Conservation (phyloP, 2,329 filamentous ascomycete genomes). For the Trichoderma breve region DNA sequence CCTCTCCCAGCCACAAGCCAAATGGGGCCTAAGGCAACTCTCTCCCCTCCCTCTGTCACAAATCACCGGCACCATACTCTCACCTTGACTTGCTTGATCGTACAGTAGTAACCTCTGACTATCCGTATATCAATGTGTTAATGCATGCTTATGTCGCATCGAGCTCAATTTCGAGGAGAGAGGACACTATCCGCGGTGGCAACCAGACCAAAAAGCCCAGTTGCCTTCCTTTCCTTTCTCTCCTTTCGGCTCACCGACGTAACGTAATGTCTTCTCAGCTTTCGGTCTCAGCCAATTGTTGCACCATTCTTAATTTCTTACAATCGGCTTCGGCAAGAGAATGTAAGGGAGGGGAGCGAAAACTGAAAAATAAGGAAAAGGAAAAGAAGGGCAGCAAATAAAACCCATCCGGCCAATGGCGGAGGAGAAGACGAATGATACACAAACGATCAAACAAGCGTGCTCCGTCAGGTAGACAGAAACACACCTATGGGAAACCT, state of each 20-base stretch:
- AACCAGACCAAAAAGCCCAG: background rate
- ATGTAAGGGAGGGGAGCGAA: background rate
- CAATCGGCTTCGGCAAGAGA: background rate
- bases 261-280: background rate
- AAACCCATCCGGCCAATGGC: background rate
- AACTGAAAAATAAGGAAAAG: background rate
- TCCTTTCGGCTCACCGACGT: background rate
- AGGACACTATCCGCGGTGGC: background rate
- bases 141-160: background rate
- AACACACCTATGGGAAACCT: background rate
- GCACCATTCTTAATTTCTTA: background rate
- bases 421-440: background rate
- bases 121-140: background rate
- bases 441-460: background rate
- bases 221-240: background rate
- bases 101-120: background rate
- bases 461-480: background rate
- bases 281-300: slow-evolving; percentile 1
- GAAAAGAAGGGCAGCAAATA: background rate
- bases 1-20: background rate
- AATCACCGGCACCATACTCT: background rate
- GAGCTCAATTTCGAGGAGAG: background rate
- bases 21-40: background rate
- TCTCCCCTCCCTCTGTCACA: background rate
- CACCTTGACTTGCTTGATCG: background rate